A percentile compares a stretch with the other conserved stretches of the same genome.
These are phyloP conservation scores for Xylariaceae sp. DNA, from an alignment of 2,329 filamentous ascomycete genomes.

Conservation along the genomic window DNA sequence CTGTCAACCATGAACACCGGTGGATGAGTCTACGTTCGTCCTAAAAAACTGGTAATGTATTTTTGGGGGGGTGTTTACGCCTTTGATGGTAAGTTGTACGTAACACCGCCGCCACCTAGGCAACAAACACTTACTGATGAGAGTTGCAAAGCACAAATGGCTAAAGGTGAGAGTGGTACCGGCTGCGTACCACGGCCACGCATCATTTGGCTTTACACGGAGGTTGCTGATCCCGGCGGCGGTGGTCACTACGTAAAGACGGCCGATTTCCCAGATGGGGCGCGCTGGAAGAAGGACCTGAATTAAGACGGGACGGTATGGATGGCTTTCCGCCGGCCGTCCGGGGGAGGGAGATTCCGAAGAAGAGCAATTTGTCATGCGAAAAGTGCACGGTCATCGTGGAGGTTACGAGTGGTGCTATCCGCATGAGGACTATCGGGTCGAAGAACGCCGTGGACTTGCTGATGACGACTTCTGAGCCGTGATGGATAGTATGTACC, in stretches of 20 bases:
- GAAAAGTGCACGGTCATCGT: conserved; percentile 43
- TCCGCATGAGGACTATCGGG: conserved; percentile 36
- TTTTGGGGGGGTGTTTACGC: too few relatives aligned
- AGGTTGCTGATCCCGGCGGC: conserved; percentile 28
- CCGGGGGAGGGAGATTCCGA: conserved; percentile 33
- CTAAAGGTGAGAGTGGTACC: conserved; percentile 28
- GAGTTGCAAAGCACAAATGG: conserved; percentile 32
- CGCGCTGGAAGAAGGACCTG: conserved; percentile 34
- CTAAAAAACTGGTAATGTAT: too few relatives aligned
- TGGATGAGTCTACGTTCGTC: too few relatives aligned
- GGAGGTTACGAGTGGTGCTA: conserved; percentile 43
- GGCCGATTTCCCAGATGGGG: conserved; percentile 26
- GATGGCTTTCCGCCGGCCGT: conserved; percentile 31
- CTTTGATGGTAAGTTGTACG: too few relatives aligned
- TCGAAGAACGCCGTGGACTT: conserved; percentile 34
- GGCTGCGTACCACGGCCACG: conserved; percentile 29
- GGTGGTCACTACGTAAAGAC: conserved; percentile 26
- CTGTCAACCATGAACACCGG: conserved; percentile 25
- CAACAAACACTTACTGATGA: conserved; percentile 18
- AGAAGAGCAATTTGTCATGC: conserved; percentile 40
- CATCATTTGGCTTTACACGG: conserved; percentile 17
- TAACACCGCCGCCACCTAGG: not conserved
- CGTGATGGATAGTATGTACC: too few relatives aligned
- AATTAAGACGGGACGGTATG: conserved; percentile 41
- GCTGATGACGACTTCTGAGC: too few relatives aligned